phyloP scores from a whole-genome alignment of 164 flowering plant species.

The Echeveria elegans region DNA sequence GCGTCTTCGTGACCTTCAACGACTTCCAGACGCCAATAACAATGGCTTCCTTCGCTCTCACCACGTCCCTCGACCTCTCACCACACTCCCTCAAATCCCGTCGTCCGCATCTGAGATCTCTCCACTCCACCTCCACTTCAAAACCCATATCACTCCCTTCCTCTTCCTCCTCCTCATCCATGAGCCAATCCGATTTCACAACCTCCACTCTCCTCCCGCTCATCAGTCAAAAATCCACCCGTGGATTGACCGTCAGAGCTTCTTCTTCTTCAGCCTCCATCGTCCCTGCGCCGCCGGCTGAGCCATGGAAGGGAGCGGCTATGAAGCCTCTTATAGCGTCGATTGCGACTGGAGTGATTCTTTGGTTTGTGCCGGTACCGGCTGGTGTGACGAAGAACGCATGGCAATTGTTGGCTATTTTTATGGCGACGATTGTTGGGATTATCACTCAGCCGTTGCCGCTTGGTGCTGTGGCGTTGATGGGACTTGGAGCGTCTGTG shows the following conservation, averaged over 20 bases:
- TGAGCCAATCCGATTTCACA: not conserved
- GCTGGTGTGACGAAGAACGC: slow-evolving; percentile 64
- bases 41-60: slow-evolving; percentile 47
- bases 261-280: slow-evolving; percentile 14
- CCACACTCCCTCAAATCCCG: slow-evolving; percentile 16
- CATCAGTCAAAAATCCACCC: slow-evolving; percentile 1
- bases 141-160: slow-evolving; percentile 7
- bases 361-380: slow-evolving; percentile 78
- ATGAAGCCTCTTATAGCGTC: slow-evolving; percentile 68
- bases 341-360: slow-evolving; percentile 65
- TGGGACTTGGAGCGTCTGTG: slow-evolving; percentile 95
- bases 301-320: slow-evolving; percentile 84
- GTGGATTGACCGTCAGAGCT: slow-evolving; percentile 9
- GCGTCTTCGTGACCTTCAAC: not conserved
- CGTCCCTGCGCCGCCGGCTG: slow-evolving; percentile 23
- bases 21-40: slow-evolving; percentile 10
- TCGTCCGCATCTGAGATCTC: slow-evolving; percentile 16
- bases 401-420: slow-evolving; percentile 82
- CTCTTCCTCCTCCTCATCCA: not conserved
- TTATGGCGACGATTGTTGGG: slow-evolving; percentile 82
- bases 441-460: slow-evolving; percentile 91
- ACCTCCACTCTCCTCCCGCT: not conserved
- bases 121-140: not conserved
- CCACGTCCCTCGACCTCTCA: slow-evolving; percentile 21
- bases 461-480: slow-evolving; percentile 81